Percentiles rank a stretch among this genome's conserved stretches.
phyloP scores from a whole-genome alignment of 2,329 filamentous ascomycete genomes.

The Sporothrix mexicana region DNA sequence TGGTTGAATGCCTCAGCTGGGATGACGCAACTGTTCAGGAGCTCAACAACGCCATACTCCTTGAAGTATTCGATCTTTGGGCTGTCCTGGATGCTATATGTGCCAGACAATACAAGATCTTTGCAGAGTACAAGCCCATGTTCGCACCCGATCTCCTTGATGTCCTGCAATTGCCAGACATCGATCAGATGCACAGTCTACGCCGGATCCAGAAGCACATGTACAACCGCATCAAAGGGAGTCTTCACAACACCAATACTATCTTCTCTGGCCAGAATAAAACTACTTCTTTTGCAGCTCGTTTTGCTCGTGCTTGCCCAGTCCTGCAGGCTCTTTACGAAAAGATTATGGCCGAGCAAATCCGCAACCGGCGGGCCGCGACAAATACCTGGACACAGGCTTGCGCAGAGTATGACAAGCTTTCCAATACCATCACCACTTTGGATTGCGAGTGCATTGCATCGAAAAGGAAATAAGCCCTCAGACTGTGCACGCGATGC shows the following conservation, averaged over 20 bases:
- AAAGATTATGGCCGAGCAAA: too few relatives aligned
- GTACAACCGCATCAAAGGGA: conserved; percentile 39
- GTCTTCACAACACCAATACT: conserved; percentile 48
- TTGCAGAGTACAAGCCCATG: conserved; percentile 57
- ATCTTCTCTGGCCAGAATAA: conserved; percentile 51
- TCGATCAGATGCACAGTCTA: conserved; percentile 57
- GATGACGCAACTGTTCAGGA: conserved; percentile 44
- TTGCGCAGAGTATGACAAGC: too few relatives aligned
- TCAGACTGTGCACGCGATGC: conserved; percentile 47
- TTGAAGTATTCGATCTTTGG: conserved; percentile 65
- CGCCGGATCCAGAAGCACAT: conserved; percentile 58
- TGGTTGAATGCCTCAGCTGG: conserved; percentile 49
- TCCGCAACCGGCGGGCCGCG: too few relatives aligned
- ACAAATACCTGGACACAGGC: too few relatives aligned
- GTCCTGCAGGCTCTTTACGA: too few relatives aligned
- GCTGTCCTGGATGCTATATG: conserved; percentile 59
- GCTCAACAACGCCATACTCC: conserved; percentile 57
- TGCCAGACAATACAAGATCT: conserved; percentile 50
- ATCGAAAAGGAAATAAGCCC: conserved; percentile 41
- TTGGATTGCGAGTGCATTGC: too few relatives aligned
- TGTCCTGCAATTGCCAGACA: conserved; percentile 56
- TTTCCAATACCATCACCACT: too few relatives aligned
- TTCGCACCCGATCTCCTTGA: conserved; percentile 59
- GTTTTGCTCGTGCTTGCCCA: too few relatives aligned
- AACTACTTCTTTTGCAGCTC: conserved; percentile 50